A percentile compares a stretch with the other conserved stretches of the same genome.
These are phyloP conservation scores for Xylariaceae sp. DNA, from an alignment of 2,329 filamentous ascomycete species.

Conservation along the genomic window DNA sequence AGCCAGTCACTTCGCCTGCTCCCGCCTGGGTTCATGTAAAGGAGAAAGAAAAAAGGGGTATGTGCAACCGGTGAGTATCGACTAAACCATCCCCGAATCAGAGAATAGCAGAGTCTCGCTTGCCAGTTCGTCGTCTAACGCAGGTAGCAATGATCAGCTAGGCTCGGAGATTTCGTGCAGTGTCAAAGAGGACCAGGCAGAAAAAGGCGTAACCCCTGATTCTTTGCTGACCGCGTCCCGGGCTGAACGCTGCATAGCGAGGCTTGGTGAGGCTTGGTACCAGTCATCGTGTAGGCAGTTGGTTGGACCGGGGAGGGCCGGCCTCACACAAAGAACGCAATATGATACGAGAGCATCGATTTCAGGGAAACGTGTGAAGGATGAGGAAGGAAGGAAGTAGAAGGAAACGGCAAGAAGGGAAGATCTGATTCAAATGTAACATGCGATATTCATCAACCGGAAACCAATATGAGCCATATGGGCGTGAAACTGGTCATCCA, in stretches of 20 bases:
- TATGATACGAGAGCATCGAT: slow-evolving; percentile 13
- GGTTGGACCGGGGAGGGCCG: slow-evolving; percentile 14
- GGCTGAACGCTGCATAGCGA: slow-evolving; percentile 6
- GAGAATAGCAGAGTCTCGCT: not conserved
- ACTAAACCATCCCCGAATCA: not conserved
- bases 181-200: not conserved
- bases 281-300: slow-evolving; percentile 17
- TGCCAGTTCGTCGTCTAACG: not conserved
- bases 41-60: not conserved
- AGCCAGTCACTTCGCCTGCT: not conserved
- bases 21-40: not conserved
- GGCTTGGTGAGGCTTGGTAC: slow-evolving; percentile 14
- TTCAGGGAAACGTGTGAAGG: not conserved
- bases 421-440: slow-evolving; percentile 5
- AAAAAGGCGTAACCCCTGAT: not conserved
- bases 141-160: not conserved
- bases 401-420: not conserved
- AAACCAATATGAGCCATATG: not conserved
- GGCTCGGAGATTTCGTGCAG: not conserved
- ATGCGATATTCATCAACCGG: slow-evolving; percentile 5
- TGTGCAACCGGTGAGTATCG: slow-evolving; percentile 6
- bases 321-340: slow-evolving; percentile 11
- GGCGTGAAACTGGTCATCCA: not conserved
- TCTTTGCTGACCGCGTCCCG: slow-evolving; percentile 3
- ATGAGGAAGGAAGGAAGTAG: not conserved